Evolutionary conservation across 2,329 filamentous ascomycete genomes (phyloP), one percentile per base, ranked within the genome.

Genomic region (Talaromyces rugulosus): DNA sequence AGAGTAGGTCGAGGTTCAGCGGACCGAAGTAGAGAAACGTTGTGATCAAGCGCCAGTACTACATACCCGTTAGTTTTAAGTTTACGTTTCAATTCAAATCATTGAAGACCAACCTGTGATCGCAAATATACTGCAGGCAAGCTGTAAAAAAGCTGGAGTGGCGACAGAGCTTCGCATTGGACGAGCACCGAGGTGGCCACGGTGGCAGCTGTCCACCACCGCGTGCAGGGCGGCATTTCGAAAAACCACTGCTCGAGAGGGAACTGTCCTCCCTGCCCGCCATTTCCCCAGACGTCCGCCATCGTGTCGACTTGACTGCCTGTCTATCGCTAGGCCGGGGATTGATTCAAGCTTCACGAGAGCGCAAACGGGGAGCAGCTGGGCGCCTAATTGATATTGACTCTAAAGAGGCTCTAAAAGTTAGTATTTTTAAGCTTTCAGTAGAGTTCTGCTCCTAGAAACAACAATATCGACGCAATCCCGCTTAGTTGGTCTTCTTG

Each of bases 11-110:
- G 72, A 99, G 86, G 33, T 89, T 95, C 66, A 98, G 87, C 2
- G 94, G 93, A 2, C 95, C 95, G 73, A 98, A 98, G 81, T 98
- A 99, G 72, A 98, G 86, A 79, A 99, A 99, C 1, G 94, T 96
- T 2, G 94, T 96, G 47, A 96, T 72, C n/a, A 99, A 83, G 47
- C 95, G 89, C 95, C 95, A 99, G 77, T 96, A 98, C 92, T 97
- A 66, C 67, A 23, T 3, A 53, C 31, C n/a, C 27, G n/a, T 55
- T 33, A 56, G 58, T 57, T 5, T 8, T 59, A 44, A 6, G 5
- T 16, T 16, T 11, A 3, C 5, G 7, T 36, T 12, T 36, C 33
- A 8, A 27, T 30, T 4, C 42, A 23, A 27, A 6, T 23, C 23
- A 53, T 53, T 5, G 3, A 23, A 31, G 1, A 72, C 85, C 65